Percentiles rank a stretch among this genome's conserved stretches.
Conservation (phyloP, 495 filamentous ascomycete species). For the Neurospora tetraspora region DNA sequence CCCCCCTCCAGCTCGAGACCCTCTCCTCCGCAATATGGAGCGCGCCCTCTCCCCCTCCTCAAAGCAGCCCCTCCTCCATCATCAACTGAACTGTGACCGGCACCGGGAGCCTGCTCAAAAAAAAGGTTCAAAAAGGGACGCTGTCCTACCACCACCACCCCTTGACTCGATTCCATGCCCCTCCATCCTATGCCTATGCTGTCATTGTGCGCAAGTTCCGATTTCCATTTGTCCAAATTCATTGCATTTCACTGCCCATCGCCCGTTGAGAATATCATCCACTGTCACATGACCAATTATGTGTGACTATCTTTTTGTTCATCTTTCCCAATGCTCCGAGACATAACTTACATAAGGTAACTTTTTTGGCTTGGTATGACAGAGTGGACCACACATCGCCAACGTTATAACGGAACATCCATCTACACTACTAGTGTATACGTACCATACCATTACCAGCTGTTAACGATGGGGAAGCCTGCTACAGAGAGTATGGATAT, state of each 20-base stretch:
- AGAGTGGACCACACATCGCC: neutral
- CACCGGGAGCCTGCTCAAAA: neutral
- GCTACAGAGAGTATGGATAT: neutral
- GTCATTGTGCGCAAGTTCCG: constrained; percentile 7
- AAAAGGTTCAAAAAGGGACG: neutral
- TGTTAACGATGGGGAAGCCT: neutral
- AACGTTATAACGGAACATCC: neutral
- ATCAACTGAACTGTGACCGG: neutral
- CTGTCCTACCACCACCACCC: neutral
- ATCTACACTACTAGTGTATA: neutral
- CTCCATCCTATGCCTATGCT: constrained; percentile 9
- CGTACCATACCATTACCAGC: neutral
- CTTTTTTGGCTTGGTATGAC: neutral
- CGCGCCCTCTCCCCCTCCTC: neutral
- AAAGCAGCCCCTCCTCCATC: neutral
- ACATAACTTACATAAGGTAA: neutral
- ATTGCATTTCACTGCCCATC: neutral
- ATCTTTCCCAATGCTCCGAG: neutral
- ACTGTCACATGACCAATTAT: neutral
- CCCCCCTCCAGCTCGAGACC: neutral
- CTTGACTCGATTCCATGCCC: neutral
- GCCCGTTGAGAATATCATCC: neutral
- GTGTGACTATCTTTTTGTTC: neutral
- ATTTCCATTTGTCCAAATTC: neutral
- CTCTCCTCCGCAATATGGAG: neutral